A percentile compares a stretch with the other conserved stretches of the same genome.
Evolutionary conservation across 2,329 filamentous ascomycete species (phyloP).

Genomic region (Trichoderma endophyticum): DNA sequence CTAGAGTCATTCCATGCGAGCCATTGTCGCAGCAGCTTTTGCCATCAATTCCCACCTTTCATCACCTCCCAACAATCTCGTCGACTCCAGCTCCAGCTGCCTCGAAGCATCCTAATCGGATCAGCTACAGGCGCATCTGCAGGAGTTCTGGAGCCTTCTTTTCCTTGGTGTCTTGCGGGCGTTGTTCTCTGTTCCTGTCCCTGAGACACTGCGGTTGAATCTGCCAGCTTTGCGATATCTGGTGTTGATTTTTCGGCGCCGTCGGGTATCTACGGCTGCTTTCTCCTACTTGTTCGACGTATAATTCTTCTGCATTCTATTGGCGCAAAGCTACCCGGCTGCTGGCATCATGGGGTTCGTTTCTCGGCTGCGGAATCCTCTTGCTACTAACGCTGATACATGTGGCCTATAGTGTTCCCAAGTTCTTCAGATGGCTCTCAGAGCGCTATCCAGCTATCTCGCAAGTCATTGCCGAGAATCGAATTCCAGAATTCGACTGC

Average conservation of each 20-base stretch:
- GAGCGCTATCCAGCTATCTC: constrained; percentile 98
- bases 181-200: constrained; percentile 2
- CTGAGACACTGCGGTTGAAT: not conserved
- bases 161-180: constrained; percentile 1
- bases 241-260: not conserved
- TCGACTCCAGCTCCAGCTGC: not conserved
- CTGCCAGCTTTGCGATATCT: not conserved
- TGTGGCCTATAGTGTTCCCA: constrained; percentile 57
- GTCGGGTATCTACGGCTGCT: not conserved
- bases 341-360: constrained; percentile 32
- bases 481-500: constrained; percentile 98
- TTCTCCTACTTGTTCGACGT: not conserved
- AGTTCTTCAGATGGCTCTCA: constrained; percentile 98
- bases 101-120: not conserved
- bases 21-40: constrained; percentile 1
- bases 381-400: constrained; percentile 20
- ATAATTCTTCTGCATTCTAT: not conserved
- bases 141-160: not conserved
- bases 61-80: not conserved
- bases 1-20: not conserved
- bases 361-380: not conserved
- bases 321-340: not conserved
- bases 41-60: not conserved
- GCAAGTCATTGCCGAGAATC: constrained; percentile 96
- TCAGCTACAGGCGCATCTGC: constrained; percentile 4